Evolutionary conservation across 208 protist species (phyloP), one percentile per base, ranked within the genome.

Genomic region (Angomonas deanei): DNA sequence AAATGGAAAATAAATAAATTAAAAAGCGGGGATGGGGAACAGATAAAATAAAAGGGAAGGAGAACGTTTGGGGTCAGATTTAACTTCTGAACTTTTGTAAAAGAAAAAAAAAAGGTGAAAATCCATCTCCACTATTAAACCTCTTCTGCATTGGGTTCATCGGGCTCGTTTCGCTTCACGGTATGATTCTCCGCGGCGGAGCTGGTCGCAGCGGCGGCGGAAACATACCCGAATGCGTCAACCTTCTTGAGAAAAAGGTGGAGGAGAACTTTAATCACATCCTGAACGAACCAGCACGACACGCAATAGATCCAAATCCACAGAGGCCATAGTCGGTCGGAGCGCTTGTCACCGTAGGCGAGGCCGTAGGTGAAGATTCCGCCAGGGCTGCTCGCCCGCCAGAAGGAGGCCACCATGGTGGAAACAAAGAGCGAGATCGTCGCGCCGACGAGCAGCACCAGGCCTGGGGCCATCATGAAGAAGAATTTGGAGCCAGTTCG

Each of bases 261-360:
- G 27, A 62, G 30, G 32, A 89, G 17, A 24, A 95, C 80, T 82
- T 95, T 95, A 49, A 81, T 39, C 30, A 71, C 52, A 56, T 95
- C 89, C 70, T 95, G 89, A 32, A 93, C 67, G n/a, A 92, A 32
- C 86, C 86, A 95, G 82, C 86, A 93, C 56, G 91, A 58, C 19
- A 95, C 72, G 72, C 89, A 93, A 70, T 95, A 93, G 61, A 91
- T 84, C 89, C 89, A 95, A 46, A 93, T 75, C 82, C 80, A 92
- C 63, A 96, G 68, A 24, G 90, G 82, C 61, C 81, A 66, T 59
- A 92, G 71, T 31, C 61, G 79, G 52, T 93, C 72, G 11, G 55
- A 39, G 48, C 59, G 60, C n/a, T 17, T 61, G 28, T 79, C 48
- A 54, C 80, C 81, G 39, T 58, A 80, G 26, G 82, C 80, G 58